These are phyloP conservation scores for Centella asiatica DNA, from an alignment of 129 eudicot genomes.

Conservation along the genomic window DNA sequence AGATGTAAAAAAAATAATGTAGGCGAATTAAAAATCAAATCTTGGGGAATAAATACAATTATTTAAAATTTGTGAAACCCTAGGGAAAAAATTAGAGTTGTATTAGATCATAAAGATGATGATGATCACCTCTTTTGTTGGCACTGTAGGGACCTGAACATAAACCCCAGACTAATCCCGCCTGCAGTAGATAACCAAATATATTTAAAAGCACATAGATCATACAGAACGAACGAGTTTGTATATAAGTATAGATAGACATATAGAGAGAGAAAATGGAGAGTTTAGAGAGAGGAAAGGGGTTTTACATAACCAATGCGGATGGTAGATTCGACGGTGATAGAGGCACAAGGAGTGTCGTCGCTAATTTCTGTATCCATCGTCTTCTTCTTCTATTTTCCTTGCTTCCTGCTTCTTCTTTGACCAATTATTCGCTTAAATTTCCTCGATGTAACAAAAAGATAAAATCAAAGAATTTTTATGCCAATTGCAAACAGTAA, in stretches of 20 bases:
- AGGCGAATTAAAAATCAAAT: neutral
- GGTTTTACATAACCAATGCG: constrained; percentile 7
- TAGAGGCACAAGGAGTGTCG: constrained; percentile 4
- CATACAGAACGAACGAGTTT: too few relatives aligned
- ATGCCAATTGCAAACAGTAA: too few relatives aligned
- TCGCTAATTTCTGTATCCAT: constrained; percentile 2
- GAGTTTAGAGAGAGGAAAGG: neutral
- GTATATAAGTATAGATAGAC: neutral
- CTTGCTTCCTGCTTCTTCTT: neutral
- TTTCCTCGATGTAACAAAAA: too few relatives aligned
- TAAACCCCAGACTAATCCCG: constrained; percentile 3
- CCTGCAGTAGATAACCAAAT: neutral
- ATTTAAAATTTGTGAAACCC: neutral
- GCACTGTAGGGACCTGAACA: constrained; percentile 9
- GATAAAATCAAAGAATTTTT: too few relatives aligned
- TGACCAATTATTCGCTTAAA: too few relatives aligned
- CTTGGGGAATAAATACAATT: neutral
- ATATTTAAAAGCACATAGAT: too few relatives aligned
- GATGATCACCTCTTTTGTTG: neutral
- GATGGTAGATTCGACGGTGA: constrained; percentile 1
- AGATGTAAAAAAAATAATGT: neutral
- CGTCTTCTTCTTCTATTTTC: neutral
- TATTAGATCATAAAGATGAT: neutral
- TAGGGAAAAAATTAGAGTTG: neutral
- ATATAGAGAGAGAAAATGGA: neutral